phyloP scores from a whole-genome alignment of 2,329 filamentous ascomycete genomes.

The Ceratocystis diversiconidia region DNA sequence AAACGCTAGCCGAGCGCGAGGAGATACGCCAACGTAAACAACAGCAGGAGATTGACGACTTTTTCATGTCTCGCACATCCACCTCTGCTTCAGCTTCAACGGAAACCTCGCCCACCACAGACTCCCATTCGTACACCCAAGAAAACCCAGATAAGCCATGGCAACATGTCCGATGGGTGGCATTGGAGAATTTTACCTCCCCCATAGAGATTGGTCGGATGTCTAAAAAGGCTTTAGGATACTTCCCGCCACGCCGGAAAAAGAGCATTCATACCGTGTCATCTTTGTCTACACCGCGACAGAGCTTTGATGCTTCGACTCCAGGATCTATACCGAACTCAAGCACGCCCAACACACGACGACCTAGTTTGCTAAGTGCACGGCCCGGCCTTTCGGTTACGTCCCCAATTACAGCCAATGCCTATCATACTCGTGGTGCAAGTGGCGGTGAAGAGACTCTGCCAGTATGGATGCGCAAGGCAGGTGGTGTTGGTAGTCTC shows the following conservation, averaged over 20 bases:
- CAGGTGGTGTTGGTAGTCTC: constrained; percentile 79
- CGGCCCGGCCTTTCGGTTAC: constrained; percentile 21
- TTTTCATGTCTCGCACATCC: constrained; percentile 11
- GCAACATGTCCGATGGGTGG: constrained; percentile 82
- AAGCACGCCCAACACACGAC: constrained; percentile 26
- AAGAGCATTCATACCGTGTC: constrained; percentile 61
- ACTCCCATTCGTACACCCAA: constrained; percentile 17
- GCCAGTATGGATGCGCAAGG: constrained; percentile 58
- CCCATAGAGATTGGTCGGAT: constrained; percentile 79
- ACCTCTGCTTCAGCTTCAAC: not conserved
- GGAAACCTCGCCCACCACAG: not conserved
- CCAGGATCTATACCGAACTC: constrained; percentile 26
- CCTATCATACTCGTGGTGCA: constrained; percentile 3
- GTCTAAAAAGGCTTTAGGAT: constrained; percentile 66
- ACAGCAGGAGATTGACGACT: constrained; percentile 14
- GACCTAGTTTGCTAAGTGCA: constrained; percentile 30
- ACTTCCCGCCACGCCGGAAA: constrained; percentile 81
- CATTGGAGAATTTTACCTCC: constrained; percentile 52
- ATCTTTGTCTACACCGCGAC: constrained; percentile 50
- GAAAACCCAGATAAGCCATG: constrained; percentile 45
- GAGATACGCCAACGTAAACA: constrained; percentile 10
- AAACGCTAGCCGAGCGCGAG: constrained; percentile 8
- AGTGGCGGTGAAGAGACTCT: constrained; percentile 22
- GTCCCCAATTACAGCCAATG: not conserved
- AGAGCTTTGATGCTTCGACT: constrained; percentile 43